Evolutionary conservation across 345 rosid species (phyloP).

Genomic region (Tarenaya hassleriana): DNA sequence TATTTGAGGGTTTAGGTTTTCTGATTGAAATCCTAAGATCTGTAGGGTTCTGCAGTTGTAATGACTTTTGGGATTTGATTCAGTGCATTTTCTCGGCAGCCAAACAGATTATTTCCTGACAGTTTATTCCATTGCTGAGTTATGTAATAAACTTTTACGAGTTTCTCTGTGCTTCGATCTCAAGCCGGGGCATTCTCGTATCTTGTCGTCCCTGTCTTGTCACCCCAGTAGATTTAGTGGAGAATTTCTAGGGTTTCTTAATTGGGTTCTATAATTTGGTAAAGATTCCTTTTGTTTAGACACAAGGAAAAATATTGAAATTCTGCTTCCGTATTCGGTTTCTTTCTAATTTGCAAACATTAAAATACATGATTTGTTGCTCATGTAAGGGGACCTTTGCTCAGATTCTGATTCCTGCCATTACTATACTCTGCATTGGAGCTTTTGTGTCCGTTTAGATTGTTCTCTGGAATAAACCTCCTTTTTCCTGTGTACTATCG

Average conservation of each 20-base stretch:
- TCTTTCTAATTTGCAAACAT: constrained; percentile 15
- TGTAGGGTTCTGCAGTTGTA: no score
- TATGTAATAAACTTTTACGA: no score
- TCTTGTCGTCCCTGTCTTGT: no score
- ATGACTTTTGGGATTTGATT: no score
- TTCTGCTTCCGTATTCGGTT: constrained; percentile 19
- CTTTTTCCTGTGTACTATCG: constrained; percentile 23
- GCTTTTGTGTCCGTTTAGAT: constrained; percentile 38
- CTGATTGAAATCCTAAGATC: not conserved
- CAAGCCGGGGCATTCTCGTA: no score
- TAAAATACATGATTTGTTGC: constrained; percentile 15
- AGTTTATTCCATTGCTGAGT: no score
- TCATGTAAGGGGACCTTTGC: constrained; percentile 17
- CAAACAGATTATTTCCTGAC: no score
- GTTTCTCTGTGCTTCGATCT: no score
- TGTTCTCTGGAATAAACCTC: constrained; percentile 48
- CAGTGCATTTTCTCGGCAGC: no score
- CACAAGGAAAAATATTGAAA: constrained; percentile 14
- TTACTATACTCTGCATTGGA: constrained; percentile 36
- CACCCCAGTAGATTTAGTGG: no score
- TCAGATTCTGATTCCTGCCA: constrained; percentile 22
- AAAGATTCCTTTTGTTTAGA: constrained; percentile 24
- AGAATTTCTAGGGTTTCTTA: no score
- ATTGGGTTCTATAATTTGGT: constrained; percentile 2
- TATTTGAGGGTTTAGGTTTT: no score